These are phyloP conservation scores for Betula pendula DNA, from an alignment of 306 rosid genomes.

Conservation along the genomic window DNA sequence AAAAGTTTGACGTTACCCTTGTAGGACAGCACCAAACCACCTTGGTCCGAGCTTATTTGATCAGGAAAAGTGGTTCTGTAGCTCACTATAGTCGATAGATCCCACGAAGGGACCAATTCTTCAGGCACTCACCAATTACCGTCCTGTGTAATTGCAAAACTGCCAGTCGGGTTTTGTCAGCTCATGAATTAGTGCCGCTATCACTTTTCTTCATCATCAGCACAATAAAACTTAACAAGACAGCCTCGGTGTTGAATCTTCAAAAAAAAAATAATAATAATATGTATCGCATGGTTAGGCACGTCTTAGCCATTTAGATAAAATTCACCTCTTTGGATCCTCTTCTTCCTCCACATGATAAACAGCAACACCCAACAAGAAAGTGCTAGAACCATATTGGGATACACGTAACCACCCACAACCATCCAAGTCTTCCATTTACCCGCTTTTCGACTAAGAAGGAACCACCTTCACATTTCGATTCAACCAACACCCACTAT, in stretches of 20 bases:
- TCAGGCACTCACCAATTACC: conserved; percentile 53
- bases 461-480: neutral
- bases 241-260: neutral
- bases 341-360: conserved; percentile 6
- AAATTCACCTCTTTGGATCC: conserved; percentile 30
- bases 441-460: conserved; percentile 22
- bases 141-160: conserved; percentile 44
- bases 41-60: neutral
- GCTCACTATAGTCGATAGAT: conserved; percentile 19
- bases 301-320: neutral
- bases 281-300: neutral
- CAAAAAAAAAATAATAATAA: neutral
- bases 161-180: conserved; percentile 28
- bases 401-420: conserved; percentile 32
- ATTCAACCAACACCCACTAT: too few species aligned
- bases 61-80: conserved; percentile 5
- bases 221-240: too few species aligned
- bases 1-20: neutral
- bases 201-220: conserved; percentile 37
- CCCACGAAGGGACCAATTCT: conserved; percentile 42
- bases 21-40: conserved; percentile 5
- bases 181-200: conserved; percentile 28
- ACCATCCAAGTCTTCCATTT: conserved; percentile 49
- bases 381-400: conserved; percentile 29
- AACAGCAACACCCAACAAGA: conserved; percentile 21